phyloP scores from a whole-genome alignment of 2,329 filamentous ascomycete genomes.

The Knufia petricola region DNA sequence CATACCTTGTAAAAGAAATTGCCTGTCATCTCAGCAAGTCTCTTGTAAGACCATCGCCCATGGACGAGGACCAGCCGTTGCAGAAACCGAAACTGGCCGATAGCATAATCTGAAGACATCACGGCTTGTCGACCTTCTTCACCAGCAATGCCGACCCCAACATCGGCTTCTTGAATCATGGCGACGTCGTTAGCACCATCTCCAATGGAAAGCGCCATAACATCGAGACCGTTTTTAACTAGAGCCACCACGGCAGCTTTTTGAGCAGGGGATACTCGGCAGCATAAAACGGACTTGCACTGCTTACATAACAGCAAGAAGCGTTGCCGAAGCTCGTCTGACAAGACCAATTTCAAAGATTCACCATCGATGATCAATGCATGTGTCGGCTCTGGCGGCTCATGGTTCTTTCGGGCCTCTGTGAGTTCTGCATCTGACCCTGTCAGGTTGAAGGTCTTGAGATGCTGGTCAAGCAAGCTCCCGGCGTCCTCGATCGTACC shows the following conservation, averaged over 20 bases:
- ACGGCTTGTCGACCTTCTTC: conserved; percentile 85
- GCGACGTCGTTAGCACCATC: conserved; percentile 94
- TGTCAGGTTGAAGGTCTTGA: conserved; percentile 64
- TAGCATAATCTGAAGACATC: conserved; percentile 94
- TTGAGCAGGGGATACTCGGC: conserved; percentile 90
- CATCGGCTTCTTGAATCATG: conserved; percentile 95
- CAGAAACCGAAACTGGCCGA: conserved; percentile 86
- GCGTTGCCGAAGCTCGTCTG: conserved; percentile 75
- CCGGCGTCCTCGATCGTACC: conserved; percentile 56
- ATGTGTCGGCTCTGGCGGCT: conserved; percentile 77
- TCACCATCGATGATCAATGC: conserved; percentile 93
- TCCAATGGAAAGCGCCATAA: conserved; percentile 89
- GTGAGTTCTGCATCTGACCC: conserved; percentile 79
- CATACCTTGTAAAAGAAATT: conserved; percentile 97
- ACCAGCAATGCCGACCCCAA: conserved; percentile 92
- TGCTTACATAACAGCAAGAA: conserved; percentile 94
- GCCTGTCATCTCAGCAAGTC: conserved; percentile 83
- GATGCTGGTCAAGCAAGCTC: conserved; percentile 62
- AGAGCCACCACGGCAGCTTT: conserved; percentile 95
- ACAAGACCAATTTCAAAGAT: conserved; percentile 76
- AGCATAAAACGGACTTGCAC: conserved; percentile 93
- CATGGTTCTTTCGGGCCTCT: conserved; percentile 69
- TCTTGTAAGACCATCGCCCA: conserved; percentile 90
- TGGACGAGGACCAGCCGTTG: conserved; percentile 79
- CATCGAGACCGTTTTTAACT: conserved; percentile 89